A percentile compares a stretch with the other conserved stretches of the same genome.
Conservation (phyloP, 2,329 filamentous ascomycete species). For the Calonectria hawksworthii region DNA sequence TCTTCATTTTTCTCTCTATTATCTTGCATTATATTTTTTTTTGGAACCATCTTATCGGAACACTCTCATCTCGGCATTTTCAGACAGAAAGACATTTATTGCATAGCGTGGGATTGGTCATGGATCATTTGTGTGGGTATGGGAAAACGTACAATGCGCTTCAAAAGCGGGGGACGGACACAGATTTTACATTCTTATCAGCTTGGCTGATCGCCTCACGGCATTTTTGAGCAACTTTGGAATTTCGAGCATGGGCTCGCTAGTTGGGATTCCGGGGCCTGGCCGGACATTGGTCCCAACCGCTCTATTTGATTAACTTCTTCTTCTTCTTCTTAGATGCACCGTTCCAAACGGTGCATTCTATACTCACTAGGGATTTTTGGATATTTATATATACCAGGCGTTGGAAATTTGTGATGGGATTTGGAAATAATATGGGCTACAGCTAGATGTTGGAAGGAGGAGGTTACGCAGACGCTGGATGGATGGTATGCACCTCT, state of each 20-base stretch:
- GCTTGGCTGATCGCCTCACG: conserved; percentile 46
- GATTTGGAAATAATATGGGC: conserved; percentile 9
- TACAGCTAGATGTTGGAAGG: conserved; percentile 10
- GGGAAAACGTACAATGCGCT: conserved; percentile 30
- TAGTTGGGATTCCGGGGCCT: conserved; percentile 5
- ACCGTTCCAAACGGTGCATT: conserved; percentile 32
- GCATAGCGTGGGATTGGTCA: conserved; percentile 45
- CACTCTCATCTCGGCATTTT: conserved; percentile 27
- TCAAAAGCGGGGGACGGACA: conserved; percentile 26
- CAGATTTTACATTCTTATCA: conserved; percentile 43
- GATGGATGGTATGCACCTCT: conserved; percentile 35
- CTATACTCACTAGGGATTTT: conserved; percentile 34
- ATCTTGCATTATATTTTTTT: conserved; percentile 9
- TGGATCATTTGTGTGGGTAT: conserved; percentile 24
- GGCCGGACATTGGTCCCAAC: conserved; percentile 19
- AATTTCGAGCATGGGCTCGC: conserved; percentile 15
- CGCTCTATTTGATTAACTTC: not conserved
- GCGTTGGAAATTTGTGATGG: conserved; percentile 33
- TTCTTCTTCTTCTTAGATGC: conserved; percentile 29
- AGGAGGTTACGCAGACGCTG: conserved; percentile 34
- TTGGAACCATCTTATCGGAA: conserved; percentile 24
- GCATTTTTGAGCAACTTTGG: conserved; percentile 29
- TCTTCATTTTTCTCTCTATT: conserved; percentile 15
- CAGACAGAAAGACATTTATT: conserved; percentile 23
- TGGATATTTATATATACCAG: conserved; percentile 34